Base-by-base conservation (phyloP, 176 grass and related monocot species). In the Zea luxurians region DNA sequence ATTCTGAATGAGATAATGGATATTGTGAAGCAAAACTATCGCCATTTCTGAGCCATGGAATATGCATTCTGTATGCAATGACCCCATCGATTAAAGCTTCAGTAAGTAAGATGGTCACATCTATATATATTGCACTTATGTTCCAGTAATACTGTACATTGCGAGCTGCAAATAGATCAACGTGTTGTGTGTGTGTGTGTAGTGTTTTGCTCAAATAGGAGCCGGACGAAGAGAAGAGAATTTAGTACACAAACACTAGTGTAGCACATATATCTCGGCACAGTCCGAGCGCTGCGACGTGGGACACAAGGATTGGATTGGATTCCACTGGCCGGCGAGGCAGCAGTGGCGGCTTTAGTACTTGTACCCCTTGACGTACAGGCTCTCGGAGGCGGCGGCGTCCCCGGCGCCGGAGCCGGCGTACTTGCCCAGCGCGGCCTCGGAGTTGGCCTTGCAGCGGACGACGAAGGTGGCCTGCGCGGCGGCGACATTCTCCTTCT, bases 391-490 rank as follows among this genome's bases (percentile, higher is more conserved):
- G 6, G 95, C 89, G 8, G 89, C 91, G 9, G 85, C 87, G 42
- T 97, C 91, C 0, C 80, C 76, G 0, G 70, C 73, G 15, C 47
- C 81, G 17, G 83, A 78, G 13, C 89, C 94, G 27, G 60, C 11
- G 83, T 97, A 97, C 77, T 88, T 94, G 65, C 95, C 95, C 53
- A 94, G 82, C 41, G 85, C 77, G 15, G 95, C 87, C 48, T 92
- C 91, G 12, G 91, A 92, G 80, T 97, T 97, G 48, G 91, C 91
- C 80, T 90, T 94, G 95, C 95, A 97, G 37, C 95, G 73, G 5
- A 3, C 80, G 80, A 97, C 73, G 76, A 97, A 78, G 21, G 91
- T 74, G 17, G 73, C 85, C 89, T 97, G 95, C 35, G 95, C 91
- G 34, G 83, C 77, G 11, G 85, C 79, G 10, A 94, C 84, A 72